Conservation (phyloP, 495 filamentous ascomycete genomes). For the Bryoglossum gracile region DNA sequence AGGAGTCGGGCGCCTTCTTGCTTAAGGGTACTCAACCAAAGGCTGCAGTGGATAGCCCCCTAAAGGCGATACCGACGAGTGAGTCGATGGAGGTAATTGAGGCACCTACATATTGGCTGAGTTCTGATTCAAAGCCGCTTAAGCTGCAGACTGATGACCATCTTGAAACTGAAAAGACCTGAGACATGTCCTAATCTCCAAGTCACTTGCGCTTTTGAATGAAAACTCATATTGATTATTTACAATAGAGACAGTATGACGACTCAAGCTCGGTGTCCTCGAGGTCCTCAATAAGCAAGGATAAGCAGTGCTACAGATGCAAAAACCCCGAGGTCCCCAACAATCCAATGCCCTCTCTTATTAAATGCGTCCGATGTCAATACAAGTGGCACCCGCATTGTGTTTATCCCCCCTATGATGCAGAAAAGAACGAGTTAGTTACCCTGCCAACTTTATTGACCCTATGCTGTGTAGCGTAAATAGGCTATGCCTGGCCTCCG, state of each 20-base stretch:
- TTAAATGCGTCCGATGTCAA: conserved; percentile 11
- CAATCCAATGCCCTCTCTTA: conserved; percentile 6
- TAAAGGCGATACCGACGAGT: not conserved
- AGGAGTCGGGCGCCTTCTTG: conserved; percentile 33
- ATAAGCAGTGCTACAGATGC: conserved; percentile 6
- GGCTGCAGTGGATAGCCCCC: conserved; percentile 36
- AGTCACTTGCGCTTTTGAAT: too few species aligned
- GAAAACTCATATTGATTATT: too few species aligned
- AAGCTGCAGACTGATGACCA: conserved; percentile 36
- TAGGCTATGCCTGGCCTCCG: not conserved
- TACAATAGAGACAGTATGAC: too few species aligned
- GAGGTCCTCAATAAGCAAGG: conserved; percentile 13
- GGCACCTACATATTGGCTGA: conserved; percentile 2
- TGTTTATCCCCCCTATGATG: conserved; percentile 4
- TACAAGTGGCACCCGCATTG: conserved; percentile 10
- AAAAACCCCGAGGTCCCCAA: conserved; percentile 1
- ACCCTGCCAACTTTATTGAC: not conserved
- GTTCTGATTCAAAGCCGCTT: conserved; percentile 34
- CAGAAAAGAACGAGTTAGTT: conserved; percentile 9
- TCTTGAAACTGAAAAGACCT: conserved; percentile 51
- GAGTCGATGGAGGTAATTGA: conserved; percentile 2
- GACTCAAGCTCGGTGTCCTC: conserved; percentile 19
- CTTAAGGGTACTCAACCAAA: conserved; percentile 35
- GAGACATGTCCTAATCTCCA: conserved; percentile 28
- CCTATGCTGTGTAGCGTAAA: not conserved